Percentiles rank a stretch among this genome's conserved stretches.
These are phyloP conservation scores for Emericellopsis atlantica DNA, from an alignment of 2,329 filamentous ascomycete genomes.

Conservation along the genomic window DNA sequence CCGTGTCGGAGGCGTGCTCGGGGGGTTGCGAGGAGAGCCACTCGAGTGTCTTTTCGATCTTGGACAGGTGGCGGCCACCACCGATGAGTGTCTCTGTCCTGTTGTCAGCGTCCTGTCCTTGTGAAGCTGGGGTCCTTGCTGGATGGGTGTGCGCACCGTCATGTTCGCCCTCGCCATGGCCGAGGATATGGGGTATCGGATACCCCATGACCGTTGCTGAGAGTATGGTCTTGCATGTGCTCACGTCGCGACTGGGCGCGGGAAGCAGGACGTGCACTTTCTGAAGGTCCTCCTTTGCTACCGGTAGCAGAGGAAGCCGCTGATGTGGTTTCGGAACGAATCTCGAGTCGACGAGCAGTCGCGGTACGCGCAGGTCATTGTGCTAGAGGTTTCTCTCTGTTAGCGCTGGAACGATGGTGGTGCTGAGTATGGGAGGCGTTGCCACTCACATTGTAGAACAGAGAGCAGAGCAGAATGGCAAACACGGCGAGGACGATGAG, in stretches of 20 bases:
- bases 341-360: background rate
- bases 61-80: slow-evolving; percentile 15
- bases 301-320: background rate
- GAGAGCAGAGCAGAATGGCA: background rate
- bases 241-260: slow-evolving; percentile 10
- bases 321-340: background rate
- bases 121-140: background rate
- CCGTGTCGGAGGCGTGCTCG: slow-evolving; percentile 12
- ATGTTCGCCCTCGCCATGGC: slow-evolving; percentile 1
- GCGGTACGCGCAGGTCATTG: slow-evolving; percentile 1
- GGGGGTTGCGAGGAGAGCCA: slow-evolving; percentile 12
- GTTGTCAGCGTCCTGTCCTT: slow-evolving; percentile 3
- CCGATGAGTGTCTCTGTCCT: slow-evolving; percentile 5
- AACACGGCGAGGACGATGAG: slow-evolving; percentile 2
- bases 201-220: slow-evolving; percentile 14
- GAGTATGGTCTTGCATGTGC: slow-evolving; percentile 18
- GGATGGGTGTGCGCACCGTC: background rate
- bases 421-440: no score
- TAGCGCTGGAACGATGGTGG: no score
- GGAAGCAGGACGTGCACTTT: slow-evolving; percentile 14
- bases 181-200: slow-evolving; percentile 12
- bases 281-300: background rate
- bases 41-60: slow-evolving; percentile 12
- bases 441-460: slow-evolving; percentile 1
- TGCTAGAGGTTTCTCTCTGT: background rate